Conservation (phyloP, 192 early-diverging fungal genomes). For the Umbelopsis sp. region DNA sequence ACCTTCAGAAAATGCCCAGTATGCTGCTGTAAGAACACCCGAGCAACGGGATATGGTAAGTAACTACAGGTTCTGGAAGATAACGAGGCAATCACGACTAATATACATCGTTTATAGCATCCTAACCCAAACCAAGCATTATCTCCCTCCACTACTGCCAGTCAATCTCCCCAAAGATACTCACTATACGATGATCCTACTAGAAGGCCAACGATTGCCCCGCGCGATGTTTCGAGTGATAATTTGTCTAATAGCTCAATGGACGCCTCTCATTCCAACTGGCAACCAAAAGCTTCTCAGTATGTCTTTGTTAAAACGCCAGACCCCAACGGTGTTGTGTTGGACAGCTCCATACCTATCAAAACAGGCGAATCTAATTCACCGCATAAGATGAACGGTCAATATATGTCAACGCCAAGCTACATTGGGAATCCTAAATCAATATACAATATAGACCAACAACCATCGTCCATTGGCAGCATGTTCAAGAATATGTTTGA, state of each 20-base stretch:
- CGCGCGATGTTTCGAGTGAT: slow-evolving; percentile 7
- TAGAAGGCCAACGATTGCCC: not conserved
- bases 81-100: no score
- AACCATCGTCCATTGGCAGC: not conserved
- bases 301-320: slow-evolving; percentile 4
- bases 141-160: not conserved
- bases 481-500: not conserved
- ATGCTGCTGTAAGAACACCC: not conserved
- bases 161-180: slow-evolving; percentile 1
- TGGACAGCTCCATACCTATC: not conserved
- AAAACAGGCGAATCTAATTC: not conserved
- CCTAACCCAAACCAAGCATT: not conserved
- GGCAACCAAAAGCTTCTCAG: not conserved
- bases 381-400: not conserved
- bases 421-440: not conserved
- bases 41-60: slow-evolving; percentile 1
- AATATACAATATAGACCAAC: not conserved
- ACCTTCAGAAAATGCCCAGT: not conserved
- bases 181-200: not conserved
- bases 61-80: not conserved
- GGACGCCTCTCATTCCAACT: not conserved
- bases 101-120: not conserved
- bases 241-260: not conserved
- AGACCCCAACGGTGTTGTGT: not conserved
- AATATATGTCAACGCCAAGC: not conserved